Conservation (phyloP, 352 stramenopile species). For the Phytophthora capsici region DNA sequence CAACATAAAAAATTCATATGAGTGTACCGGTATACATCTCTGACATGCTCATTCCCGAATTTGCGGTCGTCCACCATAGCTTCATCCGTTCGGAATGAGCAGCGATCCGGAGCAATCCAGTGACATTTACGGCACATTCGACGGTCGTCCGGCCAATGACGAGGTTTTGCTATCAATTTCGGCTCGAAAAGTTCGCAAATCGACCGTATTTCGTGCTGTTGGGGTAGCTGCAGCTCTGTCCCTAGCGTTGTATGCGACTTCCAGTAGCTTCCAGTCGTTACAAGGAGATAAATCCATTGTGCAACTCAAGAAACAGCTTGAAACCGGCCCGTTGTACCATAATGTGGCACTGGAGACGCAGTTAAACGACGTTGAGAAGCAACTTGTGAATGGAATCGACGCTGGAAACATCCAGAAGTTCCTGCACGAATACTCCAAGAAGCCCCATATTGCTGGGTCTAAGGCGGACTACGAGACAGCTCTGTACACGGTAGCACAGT, state of each 20-base stretch:
- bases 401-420: slow-evolving; percentile 40
- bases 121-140: slow-evolving; percentile 62
- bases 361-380: slow-evolving; percentile 27
- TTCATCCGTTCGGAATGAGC: slow-evolving; percentile 19
- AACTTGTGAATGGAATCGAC: slow-evolving; percentile 44
- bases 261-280: slow-evolving; percentile 14
- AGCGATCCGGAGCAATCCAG: slow-evolving; percentile 24
- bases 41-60: slow-evolving; percentile 15
- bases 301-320: slow-evolving; percentile 1
- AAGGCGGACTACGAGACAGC: slow-evolving; percentile 62
- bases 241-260: slow-evolving; percentile 16
- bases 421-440: slow-evolving; percentile 57
- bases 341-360: slow-evolving; percentile 28
- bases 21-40: too few species aligned
- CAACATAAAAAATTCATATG: background rate
- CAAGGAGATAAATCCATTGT: slow-evolving; percentile 12
- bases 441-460: slow-evolving; percentile 48
- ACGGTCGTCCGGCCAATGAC: slow-evolving; percentile 17
- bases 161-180: background rate
- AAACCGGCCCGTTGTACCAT: slow-evolving; percentile 10
- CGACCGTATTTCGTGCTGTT: slow-evolving; percentile 26
- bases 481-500: slow-evolving; percentile 54
- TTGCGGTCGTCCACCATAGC: slow-evolving; percentile 9
- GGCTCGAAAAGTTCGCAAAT: background rate
- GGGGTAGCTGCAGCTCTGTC: slow-evolving; percentile 44